phyloP scores from a whole-genome alignment of 441 rosid species.

The Aquilaria agallochum region DNA sequence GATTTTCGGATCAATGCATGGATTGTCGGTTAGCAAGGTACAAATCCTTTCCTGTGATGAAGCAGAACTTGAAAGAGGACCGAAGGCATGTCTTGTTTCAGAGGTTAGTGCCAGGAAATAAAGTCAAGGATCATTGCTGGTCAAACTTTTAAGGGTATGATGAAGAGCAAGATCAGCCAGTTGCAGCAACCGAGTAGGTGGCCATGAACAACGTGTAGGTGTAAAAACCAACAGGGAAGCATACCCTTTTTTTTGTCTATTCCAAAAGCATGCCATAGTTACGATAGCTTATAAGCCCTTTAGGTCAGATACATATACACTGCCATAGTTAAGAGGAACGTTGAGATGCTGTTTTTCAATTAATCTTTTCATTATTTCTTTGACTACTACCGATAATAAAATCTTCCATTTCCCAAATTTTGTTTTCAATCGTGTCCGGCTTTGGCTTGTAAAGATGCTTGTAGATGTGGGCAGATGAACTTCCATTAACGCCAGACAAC shows the following conservation, averaged over 20 bases:
- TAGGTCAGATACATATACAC: slow-evolving; percentile 25
- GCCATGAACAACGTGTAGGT: background rate
- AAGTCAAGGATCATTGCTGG: background rate
- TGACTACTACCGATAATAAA: slow-evolving; percentile 22
- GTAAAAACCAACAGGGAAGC: slow-evolving; percentile 1
- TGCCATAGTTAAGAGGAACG: slow-evolving; percentile 17
- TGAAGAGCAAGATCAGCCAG: slow-evolving; percentile 10
- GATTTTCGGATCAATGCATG: slow-evolving; percentile 11
- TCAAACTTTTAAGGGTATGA: slow-evolving; percentile 5
- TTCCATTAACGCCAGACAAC: too few relatives aligned
- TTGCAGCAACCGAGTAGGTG: background rate
- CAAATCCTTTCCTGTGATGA: slow-evolving; percentile 8
- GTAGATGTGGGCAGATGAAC: too few relatives aligned
- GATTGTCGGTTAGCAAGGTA: slow-evolving; percentile 12
- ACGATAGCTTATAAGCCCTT: slow-evolving; percentile 20
- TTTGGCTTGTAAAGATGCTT: background rate
- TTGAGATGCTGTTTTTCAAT: slow-evolving; percentile 10
- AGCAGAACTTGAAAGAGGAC: background rate
- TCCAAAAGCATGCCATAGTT: slow-evolving; percentile 19
- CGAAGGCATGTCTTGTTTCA: too few relatives aligned
- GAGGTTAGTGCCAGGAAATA: too few relatives aligned
- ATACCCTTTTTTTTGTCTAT: slow-evolving; percentile 14
- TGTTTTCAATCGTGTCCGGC: background rate
- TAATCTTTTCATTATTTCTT: slow-evolving; percentile 18
- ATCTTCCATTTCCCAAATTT: background rate